Conservation (phyloP, 2,329 filamentous ascomycete species). For the Daldinia eschscholtzii region DNA sequence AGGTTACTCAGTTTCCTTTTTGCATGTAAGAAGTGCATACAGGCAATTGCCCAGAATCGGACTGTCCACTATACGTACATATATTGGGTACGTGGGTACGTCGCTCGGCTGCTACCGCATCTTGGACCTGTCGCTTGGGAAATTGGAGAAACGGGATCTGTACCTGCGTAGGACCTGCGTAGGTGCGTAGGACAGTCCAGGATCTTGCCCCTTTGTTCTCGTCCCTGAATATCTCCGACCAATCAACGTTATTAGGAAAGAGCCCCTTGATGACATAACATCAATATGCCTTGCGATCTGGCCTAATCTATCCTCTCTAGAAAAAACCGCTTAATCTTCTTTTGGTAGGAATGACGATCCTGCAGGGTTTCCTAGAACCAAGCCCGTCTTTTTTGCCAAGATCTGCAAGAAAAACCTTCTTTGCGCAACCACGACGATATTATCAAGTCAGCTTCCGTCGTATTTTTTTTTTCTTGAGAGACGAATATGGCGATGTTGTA, state of each 20-base stretch:
- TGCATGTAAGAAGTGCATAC: background rate
- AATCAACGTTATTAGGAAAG: constrained; percentile 25
- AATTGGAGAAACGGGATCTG: constrained; percentile 29
- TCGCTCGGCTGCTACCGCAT: constrained; percentile 7
- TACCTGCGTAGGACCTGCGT: constrained; percentile 17
- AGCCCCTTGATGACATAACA: constrained; percentile 34
- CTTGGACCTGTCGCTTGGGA: constrained; percentile 9
- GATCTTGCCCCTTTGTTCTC: constrained; percentile 22
- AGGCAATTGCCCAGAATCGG: background rate
- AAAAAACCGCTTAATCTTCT: constrained; percentile 25
- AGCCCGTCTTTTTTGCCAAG: constrained; percentile 29
- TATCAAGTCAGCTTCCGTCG: constrained; percentile 9
- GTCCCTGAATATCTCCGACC: constrained; percentile 35
- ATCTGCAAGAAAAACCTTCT: constrained; percentile 22
- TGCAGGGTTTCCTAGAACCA: constrained; percentile 27
- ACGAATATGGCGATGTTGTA: background rate
- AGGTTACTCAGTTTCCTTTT: background rate
- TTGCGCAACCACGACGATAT: constrained; percentile 10
- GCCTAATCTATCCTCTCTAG: constrained; percentile 19
- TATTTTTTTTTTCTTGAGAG: background rate
- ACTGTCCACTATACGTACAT: background rate
- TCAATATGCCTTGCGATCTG: constrained; percentile 22
- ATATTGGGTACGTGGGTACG: constrained; percentile 1
- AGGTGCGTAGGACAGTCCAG: background rate
- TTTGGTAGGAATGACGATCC: constrained; percentile 40